Conservation (phyloP, 2,329 filamentous ascomycete species). For the Ophiostoma perfectum region DNA sequence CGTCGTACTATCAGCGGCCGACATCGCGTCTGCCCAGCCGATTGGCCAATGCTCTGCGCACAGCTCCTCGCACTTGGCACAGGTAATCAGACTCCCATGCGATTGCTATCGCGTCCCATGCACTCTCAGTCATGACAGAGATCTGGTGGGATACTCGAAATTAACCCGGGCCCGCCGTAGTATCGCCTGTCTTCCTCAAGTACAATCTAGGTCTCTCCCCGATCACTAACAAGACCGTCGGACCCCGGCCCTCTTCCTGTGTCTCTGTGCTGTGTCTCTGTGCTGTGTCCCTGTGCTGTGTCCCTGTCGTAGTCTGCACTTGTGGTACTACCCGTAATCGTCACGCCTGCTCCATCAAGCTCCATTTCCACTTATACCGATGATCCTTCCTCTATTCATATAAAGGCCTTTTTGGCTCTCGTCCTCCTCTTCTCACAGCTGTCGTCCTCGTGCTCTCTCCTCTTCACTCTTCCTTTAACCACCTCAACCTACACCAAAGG, state of each 20-base stretch:
- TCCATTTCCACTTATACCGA: constrained; percentile 8
- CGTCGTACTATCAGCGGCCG: not conserved
- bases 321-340: not conserved
- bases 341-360: not conserved
- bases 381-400: constrained; percentile 10
- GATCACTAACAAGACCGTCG: not conserved
- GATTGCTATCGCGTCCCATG: not conserved
- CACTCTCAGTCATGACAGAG: not conserved
- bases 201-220: not conserved
- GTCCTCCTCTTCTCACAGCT: not conserved
- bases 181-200: not conserved
- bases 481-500: not conserved
- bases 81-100: not conserved
- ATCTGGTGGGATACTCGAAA: not conserved
- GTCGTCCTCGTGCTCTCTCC: not conserved
- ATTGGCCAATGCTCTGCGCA: constrained; percentile 4
- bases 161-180: not conserved
- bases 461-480: not conserved
- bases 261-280: not conserved
- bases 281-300: not conserved
- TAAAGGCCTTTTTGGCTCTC: constrained; percentile 11
- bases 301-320: not conserved
- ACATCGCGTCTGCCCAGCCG: not conserved
- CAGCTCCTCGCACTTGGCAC: not conserved
- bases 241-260: not conserved